Base-by-base conservation (phyloP, 495 filamentous ascomycete species). In the Achaetomiella virescens region DNA sequence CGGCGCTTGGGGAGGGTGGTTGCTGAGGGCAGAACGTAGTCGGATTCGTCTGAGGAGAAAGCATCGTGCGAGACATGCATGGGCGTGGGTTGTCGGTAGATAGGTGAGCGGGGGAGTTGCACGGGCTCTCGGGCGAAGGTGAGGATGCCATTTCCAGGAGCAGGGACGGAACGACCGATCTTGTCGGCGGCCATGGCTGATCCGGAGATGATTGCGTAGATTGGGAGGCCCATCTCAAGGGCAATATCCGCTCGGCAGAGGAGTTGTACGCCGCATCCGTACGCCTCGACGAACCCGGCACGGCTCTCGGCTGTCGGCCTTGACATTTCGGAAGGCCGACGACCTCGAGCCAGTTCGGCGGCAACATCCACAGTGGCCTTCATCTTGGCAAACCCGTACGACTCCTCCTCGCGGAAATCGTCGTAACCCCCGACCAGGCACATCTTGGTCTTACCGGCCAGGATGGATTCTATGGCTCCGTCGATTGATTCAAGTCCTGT, bases 301-400 rank as follows among this genome's bases (percentile, higher is more conserved):
- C 91, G 80, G 14, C 91, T 95, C 9, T 89, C 93, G 15, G 91
- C 93, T 7, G 91, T 91, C 1, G 91, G 91, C 43, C 91, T 83
- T 0, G 91, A 96, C 90, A 95, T 95, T 71, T 97, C 91, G 61
- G 81, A 81, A 0, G 91, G 91, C 42, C 88, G 91, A 57, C 91
- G 85, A 22, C 91, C 91, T 58, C 92, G 88, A 11, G 87, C 88
- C 62, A 93, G 85, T 62, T 96, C 91, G 48, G 92, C 87, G 54
- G 91, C 84, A 24, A 89, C 88, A 62, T 95, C 95, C 77, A 86
- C 90, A 46, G 91, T 97, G 36, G 91, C 91, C 69, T 92, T 90
- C 91, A 97, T 96, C 73, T 96, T 97, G 76, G 90, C 91, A 65
- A 97, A 97, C 67, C 96, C 91, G 64, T 91, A 92, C 5, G 89